Evolutionary conservation across 2,329 filamentous ascomycete species (phyloP).

Genomic region (Apiospora arundinis): DNA sequence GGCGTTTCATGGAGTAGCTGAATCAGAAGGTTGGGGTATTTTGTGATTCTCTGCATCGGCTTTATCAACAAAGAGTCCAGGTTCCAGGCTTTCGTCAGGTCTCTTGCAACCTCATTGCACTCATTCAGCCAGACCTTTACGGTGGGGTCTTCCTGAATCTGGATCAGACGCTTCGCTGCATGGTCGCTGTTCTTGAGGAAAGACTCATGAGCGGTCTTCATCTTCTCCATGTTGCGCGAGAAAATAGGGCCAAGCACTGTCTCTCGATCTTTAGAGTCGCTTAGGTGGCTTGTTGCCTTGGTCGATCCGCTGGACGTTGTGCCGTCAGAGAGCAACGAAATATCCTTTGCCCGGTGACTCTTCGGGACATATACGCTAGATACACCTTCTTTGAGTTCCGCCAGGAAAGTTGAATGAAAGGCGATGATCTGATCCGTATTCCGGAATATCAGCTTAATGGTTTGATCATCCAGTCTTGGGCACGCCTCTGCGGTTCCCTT

Average conservation of each 20-base stretch:
- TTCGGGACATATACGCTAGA: slow-evolving; percentile 78
- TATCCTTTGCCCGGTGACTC: slow-evolving; percentile 51
- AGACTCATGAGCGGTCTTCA: slow-evolving; percentile 66
- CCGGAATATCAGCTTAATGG: slow-evolving; percentile 88
- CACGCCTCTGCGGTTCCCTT: slow-evolving; percentile 88
- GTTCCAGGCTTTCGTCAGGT: slow-evolving; percentile 93
- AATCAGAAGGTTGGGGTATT: slow-evolving; percentile 87
- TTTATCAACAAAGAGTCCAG: slow-evolving; percentile 96
- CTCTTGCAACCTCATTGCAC: slow-evolving; percentile 89
- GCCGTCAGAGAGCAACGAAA: slow-evolving; percentile 49
- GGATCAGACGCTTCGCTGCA: slow-evolving; percentile 65
- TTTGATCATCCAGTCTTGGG: slow-evolving; percentile 79
- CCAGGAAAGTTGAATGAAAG: slow-evolving; percentile 82
- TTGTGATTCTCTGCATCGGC: slow-evolving; percentile 91
- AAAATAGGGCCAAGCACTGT: slow-evolving; percentile 62
- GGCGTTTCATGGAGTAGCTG: slow-evolving; percentile 82
- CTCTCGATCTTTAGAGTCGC: slow-evolving; percentile 58
- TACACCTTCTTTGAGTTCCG: slow-evolving; percentile 80
- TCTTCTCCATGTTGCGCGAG: slow-evolving; percentile 61
- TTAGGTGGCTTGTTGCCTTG: slow-evolving; percentile 48
- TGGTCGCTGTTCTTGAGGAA: slow-evolving; percentile 69
- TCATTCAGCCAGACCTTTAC: slow-evolving; percentile 88
- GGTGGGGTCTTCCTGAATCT: slow-evolving; percentile 67
- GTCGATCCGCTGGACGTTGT: slow-evolving; percentile 36
- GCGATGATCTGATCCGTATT: slow-evolving; percentile 90